Conservation (phyloP, 177 flowering plant genomes). For the Vitis hybrid region DNA sequence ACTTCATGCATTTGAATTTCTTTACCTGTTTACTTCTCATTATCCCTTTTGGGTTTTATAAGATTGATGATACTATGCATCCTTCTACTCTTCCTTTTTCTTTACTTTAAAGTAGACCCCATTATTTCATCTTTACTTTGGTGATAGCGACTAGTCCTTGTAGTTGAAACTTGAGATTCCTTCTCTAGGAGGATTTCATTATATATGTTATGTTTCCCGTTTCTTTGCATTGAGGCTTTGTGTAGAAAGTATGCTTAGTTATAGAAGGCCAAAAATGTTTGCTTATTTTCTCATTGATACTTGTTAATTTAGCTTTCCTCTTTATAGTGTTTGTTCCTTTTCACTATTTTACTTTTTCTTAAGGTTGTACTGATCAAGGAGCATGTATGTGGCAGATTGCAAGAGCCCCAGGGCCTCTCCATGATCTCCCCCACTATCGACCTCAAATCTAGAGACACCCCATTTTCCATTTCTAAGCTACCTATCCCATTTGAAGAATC, state of each 20-base stretch:
- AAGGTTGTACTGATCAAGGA: slow-evolving; percentile 7
- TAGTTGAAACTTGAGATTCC: slow-evolving; percentile 27
- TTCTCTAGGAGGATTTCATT: slow-evolving; percentile 13
- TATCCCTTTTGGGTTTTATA: background rate
- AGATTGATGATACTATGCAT: slow-evolving; percentile 5
- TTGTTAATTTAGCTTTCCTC: background rate
- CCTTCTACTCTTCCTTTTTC: slow-evolving; percentile 6
- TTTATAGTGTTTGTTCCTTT: background rate
- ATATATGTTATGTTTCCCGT: slow-evolving; percentile 1
- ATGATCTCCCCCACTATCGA: slow-evolving; percentile 21
- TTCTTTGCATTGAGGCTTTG: slow-evolving; percentile 5
- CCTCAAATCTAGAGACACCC: slow-evolving; percentile 24
- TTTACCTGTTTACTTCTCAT: slow-evolving; percentile 5
- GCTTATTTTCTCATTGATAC: background rate
- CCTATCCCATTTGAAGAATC: slow-evolving; percentile 19
- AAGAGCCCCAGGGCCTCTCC: slow-evolving; percentile 26
- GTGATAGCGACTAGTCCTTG: slow-evolving; percentile 27
- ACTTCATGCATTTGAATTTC: slow-evolving; percentile 2
- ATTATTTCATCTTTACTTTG: slow-evolving; percentile 29
- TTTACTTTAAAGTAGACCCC: slow-evolving; percentile 26
- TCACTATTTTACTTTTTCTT: background rate
- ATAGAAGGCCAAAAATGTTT: background rate
- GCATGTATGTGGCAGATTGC: slow-evolving; percentile 23
- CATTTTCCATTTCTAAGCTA: slow-evolving; percentile 26
- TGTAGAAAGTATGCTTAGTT: background rate